Base-by-base conservation (phyloP, 352 stramenopile species). In the Pythium volutum region DNA sequence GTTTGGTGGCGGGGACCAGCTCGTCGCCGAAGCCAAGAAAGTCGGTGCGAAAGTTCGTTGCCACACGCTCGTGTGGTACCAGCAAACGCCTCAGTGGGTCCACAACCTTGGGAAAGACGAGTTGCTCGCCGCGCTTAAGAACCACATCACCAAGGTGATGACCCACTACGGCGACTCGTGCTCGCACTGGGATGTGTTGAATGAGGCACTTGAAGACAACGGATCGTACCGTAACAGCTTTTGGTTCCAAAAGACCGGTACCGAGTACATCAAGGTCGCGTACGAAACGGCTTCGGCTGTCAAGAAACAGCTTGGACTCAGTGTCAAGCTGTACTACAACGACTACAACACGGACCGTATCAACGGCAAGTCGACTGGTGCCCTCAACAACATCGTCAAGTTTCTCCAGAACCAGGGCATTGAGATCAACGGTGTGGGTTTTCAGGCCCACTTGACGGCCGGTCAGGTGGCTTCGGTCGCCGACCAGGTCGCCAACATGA, bases 101-200 rank as follows among this genome's bases (percentile, higher is more conserved):
- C 42, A 49, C n/a, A 29, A 29, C 20, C 42, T 49, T 10, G 42
- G 42, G 4, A 26, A 29, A 6, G 42, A 49, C 20, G 42, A 49
- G 5, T 10, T 49, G 18, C 42, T 49, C 42, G 42, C 18, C 6
- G 42, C 42, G 4, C 20, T 49, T 6, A 49, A 49, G 42, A 49
- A 49, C 42, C 42, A 49, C 22, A 49, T 49, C 42, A 49, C 42
- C 42, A 49, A 49, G 42, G 42, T 49, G 5, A 49, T 49, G 42
- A 49, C 22, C n/a, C 42, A 49, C 42, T 49, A 49, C 42, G 42
- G 42, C 22, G 20, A 49, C 20, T 14, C 18, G 8, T 49, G 42
- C 15, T 12, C 42, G 20, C 42, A 49, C 42, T 49, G 42, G 42
- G 42, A 49, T n/a, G 42, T 49, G 4, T n/a, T 49, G 4, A 49